A percentile compares a stretch with the other conserved stretches of the same genome.
Evolutionary conservation across 2,329 filamentous ascomycete species (phyloP).

Genomic region (Trichoderma endophyticum): DNA sequence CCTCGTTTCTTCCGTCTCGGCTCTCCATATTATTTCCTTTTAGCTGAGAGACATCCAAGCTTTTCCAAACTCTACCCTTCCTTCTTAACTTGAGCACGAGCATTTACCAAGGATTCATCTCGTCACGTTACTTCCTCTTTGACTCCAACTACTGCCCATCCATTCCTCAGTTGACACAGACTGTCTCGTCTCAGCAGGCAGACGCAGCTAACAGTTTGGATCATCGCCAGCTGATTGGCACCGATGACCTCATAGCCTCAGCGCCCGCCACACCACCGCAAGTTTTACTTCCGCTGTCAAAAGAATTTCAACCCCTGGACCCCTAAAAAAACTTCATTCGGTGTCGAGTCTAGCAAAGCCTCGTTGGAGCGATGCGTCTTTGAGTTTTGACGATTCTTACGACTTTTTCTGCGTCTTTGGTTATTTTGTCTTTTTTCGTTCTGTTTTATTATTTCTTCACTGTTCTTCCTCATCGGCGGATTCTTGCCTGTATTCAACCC

Average conservation of each 20-base stretch:
- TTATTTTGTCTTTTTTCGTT: neutral
- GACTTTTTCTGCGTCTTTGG: neutral
- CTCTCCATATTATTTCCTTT: neutral
- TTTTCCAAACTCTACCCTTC: neutral
- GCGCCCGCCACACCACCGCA: neutral
- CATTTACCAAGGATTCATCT: neutral
- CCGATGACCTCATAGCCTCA: slow-evolving; percentile 19
- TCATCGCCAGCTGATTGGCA: neutral
- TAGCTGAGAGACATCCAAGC: neutral
- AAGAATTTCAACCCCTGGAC: slow-evolving; percentile 12
- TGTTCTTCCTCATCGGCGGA: neutral
- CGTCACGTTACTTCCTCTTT: neutral
- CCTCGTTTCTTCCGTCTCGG: neutral
- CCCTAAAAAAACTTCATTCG: neutral
- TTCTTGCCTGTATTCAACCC: neutral
- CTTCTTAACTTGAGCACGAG: neutral
- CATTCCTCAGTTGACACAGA: neutral
- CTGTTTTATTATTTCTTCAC: neutral
- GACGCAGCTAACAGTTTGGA: neutral
- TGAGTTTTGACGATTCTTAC: neutral
- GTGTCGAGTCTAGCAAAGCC: neutral
- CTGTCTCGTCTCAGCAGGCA: neutral
- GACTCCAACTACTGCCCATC: neutral
- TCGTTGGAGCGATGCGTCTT: neutral
- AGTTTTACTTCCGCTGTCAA: slow-evolving; percentile 7